These are phyloP conservation scores for Volvox carteri DNA, from an alignment of 163 green algal species.

Conservation along the genomic window DNA sequence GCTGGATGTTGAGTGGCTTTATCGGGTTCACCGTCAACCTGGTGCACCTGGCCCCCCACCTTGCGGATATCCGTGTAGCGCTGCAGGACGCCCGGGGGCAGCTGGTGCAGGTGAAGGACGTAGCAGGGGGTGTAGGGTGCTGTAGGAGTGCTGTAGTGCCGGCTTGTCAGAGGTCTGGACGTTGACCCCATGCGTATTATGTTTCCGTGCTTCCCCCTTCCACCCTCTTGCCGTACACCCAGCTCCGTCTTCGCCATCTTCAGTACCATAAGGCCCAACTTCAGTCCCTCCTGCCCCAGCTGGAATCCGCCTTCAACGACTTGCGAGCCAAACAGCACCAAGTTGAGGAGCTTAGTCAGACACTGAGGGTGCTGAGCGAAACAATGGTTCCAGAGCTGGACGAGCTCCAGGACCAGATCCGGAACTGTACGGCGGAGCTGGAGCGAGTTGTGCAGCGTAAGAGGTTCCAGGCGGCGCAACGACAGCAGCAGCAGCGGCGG, in stretches of 20 bases:
- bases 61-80: slow-evolving; percentile 9
- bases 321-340: background rate
- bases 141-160: no score
- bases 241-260: background rate
- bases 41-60: slow-evolving; percentile 41
- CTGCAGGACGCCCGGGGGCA: background rate
- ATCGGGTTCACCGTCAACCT: slow-evolving; percentile 47
- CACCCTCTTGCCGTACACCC: background rate
- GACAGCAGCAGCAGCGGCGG: background rate
- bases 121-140: background rate
- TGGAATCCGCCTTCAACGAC: background rate
- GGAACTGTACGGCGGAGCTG: background rate
- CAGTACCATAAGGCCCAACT: background rate
- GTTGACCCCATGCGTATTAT: no score
- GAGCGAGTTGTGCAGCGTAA: slow-evolving; percentile 4
- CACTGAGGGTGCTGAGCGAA: background rate
- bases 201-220: background rate
- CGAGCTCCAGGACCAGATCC: background rate
- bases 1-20: no score
- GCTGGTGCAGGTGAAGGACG: background rate
- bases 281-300: background rate
- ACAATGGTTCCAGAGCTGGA: background rate
- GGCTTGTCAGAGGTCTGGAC: no score
- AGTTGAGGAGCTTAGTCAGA: background rate
- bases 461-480: background rate